phyloP scores from a whole-genome alignment of 345 rosid genomes.

The Dovyalis caffra region DNA sequence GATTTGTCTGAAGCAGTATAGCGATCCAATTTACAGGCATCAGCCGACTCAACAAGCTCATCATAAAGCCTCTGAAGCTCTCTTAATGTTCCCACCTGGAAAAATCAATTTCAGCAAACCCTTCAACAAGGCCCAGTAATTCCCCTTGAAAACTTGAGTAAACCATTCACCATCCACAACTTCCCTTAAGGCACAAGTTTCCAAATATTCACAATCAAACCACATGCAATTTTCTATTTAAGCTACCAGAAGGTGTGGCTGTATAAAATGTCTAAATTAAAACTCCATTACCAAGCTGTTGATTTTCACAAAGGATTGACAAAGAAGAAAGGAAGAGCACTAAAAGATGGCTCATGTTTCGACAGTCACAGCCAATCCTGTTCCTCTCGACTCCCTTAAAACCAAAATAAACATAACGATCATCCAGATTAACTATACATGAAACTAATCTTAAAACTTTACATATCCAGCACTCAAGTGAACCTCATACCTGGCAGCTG shows the following conservation, averaged over 20 bases:
- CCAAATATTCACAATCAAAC: neutral
- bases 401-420: neutral
- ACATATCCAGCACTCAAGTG: neutral
- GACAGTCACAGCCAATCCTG: neutral
- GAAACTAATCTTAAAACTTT: neutral
- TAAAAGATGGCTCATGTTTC: neutral
- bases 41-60: slow-evolving; percentile 74
- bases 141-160: neutral
- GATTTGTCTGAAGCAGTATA: slow-evolving; percentile 78
- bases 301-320: neutral
- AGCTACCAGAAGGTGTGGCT: neutral
- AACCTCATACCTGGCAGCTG: slow-evolving; percentile 63
- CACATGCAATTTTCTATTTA: neutral
- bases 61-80: slow-evolving; percentile 93
- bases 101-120: slow-evolving; percentile 7
- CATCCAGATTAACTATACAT: neutral
- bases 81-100: slow-evolving; percentile 70
- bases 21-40: slow-evolving; percentile 83
- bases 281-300: neutral
- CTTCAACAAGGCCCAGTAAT: neutral
- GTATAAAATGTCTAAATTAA: neutral
- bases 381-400: neutral
- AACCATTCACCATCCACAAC: neutral
- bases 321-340: neutral
- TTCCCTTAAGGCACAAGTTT: neutral